Percentiles rank a stretch among this genome's conserved stretches.
Evolutionary conservation across 805 yeast genomes (phyloP).

Genomic region (Wickerhamiella alocasiicola): DNA sequence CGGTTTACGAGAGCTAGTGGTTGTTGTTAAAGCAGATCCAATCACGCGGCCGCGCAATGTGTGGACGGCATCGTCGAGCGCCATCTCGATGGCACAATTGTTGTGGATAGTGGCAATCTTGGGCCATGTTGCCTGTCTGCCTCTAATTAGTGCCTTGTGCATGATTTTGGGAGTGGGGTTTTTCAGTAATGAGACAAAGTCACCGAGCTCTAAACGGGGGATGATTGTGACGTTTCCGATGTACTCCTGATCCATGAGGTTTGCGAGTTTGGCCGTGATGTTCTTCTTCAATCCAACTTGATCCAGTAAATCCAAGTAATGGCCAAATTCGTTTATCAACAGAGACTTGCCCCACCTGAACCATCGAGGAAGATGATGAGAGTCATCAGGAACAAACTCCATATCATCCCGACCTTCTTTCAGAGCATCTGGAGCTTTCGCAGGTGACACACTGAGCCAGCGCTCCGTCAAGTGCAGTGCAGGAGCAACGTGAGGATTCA

Average conservation of each 20-base stretch:
- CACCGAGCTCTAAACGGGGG: conserved; percentile 53
- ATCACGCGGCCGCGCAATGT: conserved; percentile 35
- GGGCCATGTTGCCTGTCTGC: conserved; percentile 92
- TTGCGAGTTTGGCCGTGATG: conserved; percentile 55
- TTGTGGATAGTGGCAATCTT: conserved; percentile 72
- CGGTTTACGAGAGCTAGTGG: background rate
- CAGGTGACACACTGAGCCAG: conserved; percentile 25
- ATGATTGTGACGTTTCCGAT: conserved; percentile 89
- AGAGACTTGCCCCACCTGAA: conserved; percentile 38
- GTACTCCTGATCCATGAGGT: conserved; percentile 73
- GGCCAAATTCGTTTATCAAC: conserved; percentile 59
- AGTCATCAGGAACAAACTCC: conserved; percentile 9
- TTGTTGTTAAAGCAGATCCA: background rate
- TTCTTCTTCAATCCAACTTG: conserved; percentile 71
- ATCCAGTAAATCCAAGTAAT: conserved; percentile 55
- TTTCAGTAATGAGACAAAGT: conserved; percentile 49
- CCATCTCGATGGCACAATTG: conserved; percentile 82
- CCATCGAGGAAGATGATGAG: conserved; percentile 8
- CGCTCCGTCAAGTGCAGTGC: conserved; percentile 36
- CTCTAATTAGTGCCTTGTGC: conserved; percentile 57
- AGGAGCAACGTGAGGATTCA: conserved; percentile 92
- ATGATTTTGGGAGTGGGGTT: conserved; percentile 77
- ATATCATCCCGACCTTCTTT: conserved; percentile 8
- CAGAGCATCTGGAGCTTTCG: conserved; percentile 35
- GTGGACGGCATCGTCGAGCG: conserved; percentile 70